phyloP scores from a whole-genome alignment of 2,329 filamentous ascomycete species.

The Fusarium udum region DNA sequence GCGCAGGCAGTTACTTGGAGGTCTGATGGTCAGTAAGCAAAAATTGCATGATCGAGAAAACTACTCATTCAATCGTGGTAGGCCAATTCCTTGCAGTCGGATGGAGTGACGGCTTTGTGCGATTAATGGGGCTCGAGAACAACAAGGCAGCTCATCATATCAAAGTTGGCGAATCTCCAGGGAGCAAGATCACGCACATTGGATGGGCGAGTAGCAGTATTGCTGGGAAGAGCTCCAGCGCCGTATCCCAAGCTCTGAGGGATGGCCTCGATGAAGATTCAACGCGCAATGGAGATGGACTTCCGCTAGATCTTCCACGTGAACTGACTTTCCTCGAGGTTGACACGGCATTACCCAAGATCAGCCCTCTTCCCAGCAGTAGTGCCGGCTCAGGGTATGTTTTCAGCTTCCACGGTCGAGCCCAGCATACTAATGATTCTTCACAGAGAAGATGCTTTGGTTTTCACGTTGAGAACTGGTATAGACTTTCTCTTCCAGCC shows the following conservation, averaged over 20 bases:
- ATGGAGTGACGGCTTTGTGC: conserved; percentile 82
- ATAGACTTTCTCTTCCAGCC: conserved; percentile 76
- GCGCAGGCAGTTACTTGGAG: conserved; percentile 70
- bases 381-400: conserved; percentile 69
- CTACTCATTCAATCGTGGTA: conserved; percentile 42
- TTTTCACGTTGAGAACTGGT: conserved; percentile 75
- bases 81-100: conserved; percentile 82
- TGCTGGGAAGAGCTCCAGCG: conserved; percentile 43
- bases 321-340: conserved; percentile 80
- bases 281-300: conserved; percentile 9
- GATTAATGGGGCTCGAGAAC: conserved; percentile 81
- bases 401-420: neutral
- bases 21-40: conserved; percentile 65
- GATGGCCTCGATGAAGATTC: conserved; percentile 24
- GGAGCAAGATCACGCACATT: conserved; percentile 60
- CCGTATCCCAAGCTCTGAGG: conserved; percentile 15
- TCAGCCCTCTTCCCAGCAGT: conserved; percentile 72
- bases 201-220: conserved; percentile 61
- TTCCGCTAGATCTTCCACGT: conserved; percentile 68
- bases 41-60: neutral
- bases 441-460: conserved; percentile 61
- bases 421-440: conserved; percentile 13
- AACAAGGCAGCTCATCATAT: conserved; percentile 83
- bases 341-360: conserved; percentile 77
- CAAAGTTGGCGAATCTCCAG: conserved; percentile 57